Evolutionary conservation across 2,329 filamentous ascomycete species (phyloP).

Genomic region (Sporothrix globosa): DNA sequence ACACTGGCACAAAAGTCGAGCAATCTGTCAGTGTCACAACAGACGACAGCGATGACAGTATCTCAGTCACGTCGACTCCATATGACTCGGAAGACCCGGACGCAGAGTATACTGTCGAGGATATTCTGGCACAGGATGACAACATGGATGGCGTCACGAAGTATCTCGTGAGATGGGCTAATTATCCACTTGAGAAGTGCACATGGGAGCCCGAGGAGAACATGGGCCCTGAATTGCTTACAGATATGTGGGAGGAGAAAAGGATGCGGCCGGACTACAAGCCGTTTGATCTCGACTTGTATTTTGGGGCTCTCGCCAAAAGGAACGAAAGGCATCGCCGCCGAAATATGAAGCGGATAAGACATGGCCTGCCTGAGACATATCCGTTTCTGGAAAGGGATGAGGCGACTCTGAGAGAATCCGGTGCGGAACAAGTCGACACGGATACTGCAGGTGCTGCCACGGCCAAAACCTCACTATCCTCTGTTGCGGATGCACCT

Average conservation of each 20-base stretch:
- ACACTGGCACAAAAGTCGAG: neutral
- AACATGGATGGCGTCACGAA: constrained; percentile 42
- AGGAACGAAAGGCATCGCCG: constrained; percentile 47
- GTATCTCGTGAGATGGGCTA: constrained; percentile 68
- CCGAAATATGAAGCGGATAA: constrained; percentile 51
- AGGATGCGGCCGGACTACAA: constrained; percentile 44
- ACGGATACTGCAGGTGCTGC: neutral
- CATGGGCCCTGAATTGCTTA: constrained; percentile 47
- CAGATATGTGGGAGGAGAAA: constrained; percentile 48
- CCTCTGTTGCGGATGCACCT: too few relatives aligned
- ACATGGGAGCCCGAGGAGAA: constrained; percentile 60
- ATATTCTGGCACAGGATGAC: constrained; percentile 54
- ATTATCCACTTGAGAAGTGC: constrained; percentile 59
- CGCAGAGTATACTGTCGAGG: constrained; percentile 58
- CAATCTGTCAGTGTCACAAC: constrained; percentile 22
- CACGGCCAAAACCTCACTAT: neutral
- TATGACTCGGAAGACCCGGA: constrained; percentile 44
- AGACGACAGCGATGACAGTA: constrained; percentile 48
- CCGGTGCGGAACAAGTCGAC: neutral
- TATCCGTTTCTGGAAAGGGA: constrained; percentile 34
- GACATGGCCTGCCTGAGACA: constrained; percentile 44
- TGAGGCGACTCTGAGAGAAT: neutral
- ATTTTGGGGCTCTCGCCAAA: constrained; percentile 40
- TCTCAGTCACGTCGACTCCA: constrained; percentile 61
- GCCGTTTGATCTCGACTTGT: constrained; percentile 48